Percentiles rank a stretch among this genome's conserved stretches.
phyloP scores from a whole-genome alignment of 148 eudicot genomes.

The Rhododendron simsii region DNA sequence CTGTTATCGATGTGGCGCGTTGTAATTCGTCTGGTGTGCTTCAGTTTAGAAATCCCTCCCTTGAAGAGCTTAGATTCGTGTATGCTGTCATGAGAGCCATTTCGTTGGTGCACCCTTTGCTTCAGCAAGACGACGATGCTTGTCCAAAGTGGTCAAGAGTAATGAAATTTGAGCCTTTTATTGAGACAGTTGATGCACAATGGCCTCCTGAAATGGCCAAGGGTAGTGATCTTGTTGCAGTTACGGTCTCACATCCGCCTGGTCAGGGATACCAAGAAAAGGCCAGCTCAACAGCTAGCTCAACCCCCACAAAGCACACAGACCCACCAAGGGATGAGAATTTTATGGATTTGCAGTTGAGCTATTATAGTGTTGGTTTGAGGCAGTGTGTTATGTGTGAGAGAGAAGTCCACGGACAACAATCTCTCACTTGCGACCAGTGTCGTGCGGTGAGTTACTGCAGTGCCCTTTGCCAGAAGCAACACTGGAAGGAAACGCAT shows the following conservation, averaged over 20 bases:
- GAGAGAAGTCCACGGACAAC: conserved; percentile 37
- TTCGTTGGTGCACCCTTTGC: conserved; percentile 54
- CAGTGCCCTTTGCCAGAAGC: conserved; percentile 39
- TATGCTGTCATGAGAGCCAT: conserved; percentile 48
- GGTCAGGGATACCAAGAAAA: conserved; percentile 52
- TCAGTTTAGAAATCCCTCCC: conserved; percentile 44
- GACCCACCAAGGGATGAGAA: conserved; percentile 37
- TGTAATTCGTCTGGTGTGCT: conserved; percentile 41
- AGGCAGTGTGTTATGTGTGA: conserved; percentile 49
- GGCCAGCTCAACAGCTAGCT: conserved; percentile 33
- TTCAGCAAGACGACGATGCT: conserved; percentile 30
- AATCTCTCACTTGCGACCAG: conserved; percentile 33
- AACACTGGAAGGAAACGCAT: conserved; percentile 49
- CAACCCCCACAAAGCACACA: conserved; percentile 41
- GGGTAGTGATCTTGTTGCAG: conserved; percentile 51
- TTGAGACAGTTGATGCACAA: conserved; percentile 71
- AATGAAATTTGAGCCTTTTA: conserved; percentile 47
- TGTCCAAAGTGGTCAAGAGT: conserved; percentile 34
- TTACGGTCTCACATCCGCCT: conserved; percentile 59
- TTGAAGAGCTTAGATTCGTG: conserved; percentile 59
- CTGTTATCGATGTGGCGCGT: conserved; percentile 53
- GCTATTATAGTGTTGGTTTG: conserved; percentile 13
- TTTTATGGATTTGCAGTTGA: conserved; percentile 24
- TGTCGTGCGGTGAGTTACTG: conserved; percentile 45
- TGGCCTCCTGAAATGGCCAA: conserved; percentile 49